Evolutionary conservation across 331 rosid species (phyloP), one percentile per base, ranked within the genome.

Genomic region (Telfairia occidentalis): DNA sequence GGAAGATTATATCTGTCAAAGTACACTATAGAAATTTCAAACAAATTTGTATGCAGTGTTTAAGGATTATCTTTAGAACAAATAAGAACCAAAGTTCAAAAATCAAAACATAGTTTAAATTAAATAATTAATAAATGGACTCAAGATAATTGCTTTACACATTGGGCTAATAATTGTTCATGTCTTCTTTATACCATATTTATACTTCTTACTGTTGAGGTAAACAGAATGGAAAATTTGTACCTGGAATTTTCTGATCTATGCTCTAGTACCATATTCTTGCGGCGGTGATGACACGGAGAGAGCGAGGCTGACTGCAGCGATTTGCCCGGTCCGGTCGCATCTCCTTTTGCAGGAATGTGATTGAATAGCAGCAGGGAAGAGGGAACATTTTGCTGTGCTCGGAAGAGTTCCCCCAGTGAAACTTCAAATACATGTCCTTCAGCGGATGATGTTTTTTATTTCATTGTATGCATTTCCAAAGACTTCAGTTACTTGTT

Each of bases 321-420:
- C 71, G 2, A 64, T 19, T 19, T 4, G 18, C 71, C 9, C 5
- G 43, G 43, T 16, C 45, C 4, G 42, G 26, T 21, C 9, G 52
- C 52, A 28, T 59, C 66, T 38, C 11, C 72, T 42, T 43, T 7
- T 67, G 54, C 74, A 23, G 74, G 35, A 42, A 43, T 42, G 54
- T 23, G 74, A 66, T 66, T 40, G 35, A 38, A 40, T 5, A 21
- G 34, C 9, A 21, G 34, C 9, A 64, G 29, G 38, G 50, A 32
- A 23, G 3, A 67, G 53, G 42, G 54, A 67, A 42, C 54, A 67
- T 5, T 23, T 67, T 40, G 37, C 34, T 42, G 74, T 67, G 45
- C 54, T 42, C 10, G 53, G 74, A 67, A 23, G 74, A 67, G 74
- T 67, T 67, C 74, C 74, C 72, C 48, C 37, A 13, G 23, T 67